Evolutionary conservation across 257 asterid genomes (phyloP), one percentile per base, ranked within the genome.

Genomic region (Salvia hispanica): DNA sequence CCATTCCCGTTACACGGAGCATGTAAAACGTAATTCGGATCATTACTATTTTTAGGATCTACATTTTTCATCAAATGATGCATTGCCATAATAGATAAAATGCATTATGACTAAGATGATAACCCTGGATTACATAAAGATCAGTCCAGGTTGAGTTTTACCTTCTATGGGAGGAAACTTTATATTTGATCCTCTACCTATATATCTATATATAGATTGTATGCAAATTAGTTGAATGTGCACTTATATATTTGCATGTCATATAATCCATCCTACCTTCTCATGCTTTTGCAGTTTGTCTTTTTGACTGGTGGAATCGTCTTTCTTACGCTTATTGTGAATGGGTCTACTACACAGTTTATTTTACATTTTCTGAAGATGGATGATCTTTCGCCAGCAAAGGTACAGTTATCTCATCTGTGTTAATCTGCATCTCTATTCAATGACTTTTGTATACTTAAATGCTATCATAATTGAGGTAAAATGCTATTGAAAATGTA

Each of bases 281-380:
- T 36, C 55, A 56, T 31, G n/a, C 77, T 75, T 75, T 76, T 79
- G 95, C 99, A 94, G 99, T 94, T 94, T 61, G 92, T 94, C 63
- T 94, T 94, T 82, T 86, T 94, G 83, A 93, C 99, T 62, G 95
- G 97, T 70, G 99, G 99, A 63, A 86, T 88, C 40, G 99, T 94
- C 52, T 94, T 91, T 76, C 95, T 94, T 61, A 91, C 99, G 1
- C 95, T 94, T 69, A 83, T 91, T 48, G 84, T 94, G 75, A 94
- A 94, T 74, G 99, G 99, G 67, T 90, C 99, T 12, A 90, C 99
- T 59, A 88, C 99, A 21, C 97, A 94, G 77, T 91, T 94, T 75
- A 64, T 87, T 48, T 77, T 94, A 67, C 92, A 65, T 69, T 13
- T 75, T 66, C 87, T 94, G 61, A 76, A 83, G 58, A 82, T 94